These are phyloP conservation scores for Marasmius sp. DNA, from an alignment of 1,284 basidiomycete species.

Conservation along the genomic window DNA sequence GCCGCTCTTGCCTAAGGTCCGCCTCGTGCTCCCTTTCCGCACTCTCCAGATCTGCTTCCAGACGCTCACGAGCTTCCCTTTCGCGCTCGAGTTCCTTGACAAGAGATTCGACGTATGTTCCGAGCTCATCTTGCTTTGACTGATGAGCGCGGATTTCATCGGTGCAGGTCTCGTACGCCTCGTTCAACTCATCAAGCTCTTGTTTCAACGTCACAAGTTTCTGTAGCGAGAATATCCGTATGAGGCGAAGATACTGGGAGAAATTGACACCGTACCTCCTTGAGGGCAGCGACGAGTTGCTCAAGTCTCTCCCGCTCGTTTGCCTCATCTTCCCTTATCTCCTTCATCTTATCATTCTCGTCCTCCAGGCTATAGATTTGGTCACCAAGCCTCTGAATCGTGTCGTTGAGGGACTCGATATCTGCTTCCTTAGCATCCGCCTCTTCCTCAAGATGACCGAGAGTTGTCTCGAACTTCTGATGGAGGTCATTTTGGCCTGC, in stretches of 20 bases:
- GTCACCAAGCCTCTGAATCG: conserved; percentile 73
- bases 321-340: conserved; percentile 58
- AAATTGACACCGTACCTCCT: conserved; percentile 54
- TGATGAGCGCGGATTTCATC: conserved; percentile 62
- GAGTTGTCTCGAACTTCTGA: conserved; percentile 67
- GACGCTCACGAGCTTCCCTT: conserved; percentile 54
- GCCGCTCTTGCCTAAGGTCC: conserved; percentile 55
- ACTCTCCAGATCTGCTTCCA: conserved; percentile 54
- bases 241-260: background rate
- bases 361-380: conserved; percentile 56
- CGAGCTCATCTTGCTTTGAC: conserved; percentile 73
- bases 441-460: conserved; percentile 73
- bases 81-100: conserved; percentile 63
- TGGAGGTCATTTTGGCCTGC: conserved; percentile 68
- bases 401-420: conserved; percentile 68
- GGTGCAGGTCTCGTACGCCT: conserved; percentile 58
- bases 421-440: conserved; percentile 72
- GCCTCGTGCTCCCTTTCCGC: conserved; percentile 60
- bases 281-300: conserved; percentile 69
- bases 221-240: conserved; percentile 35
- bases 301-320: conserved; percentile 74
- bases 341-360: conserved; percentile 48
- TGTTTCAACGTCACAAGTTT: conserved; percentile 64
- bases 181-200: conserved; percentile 61
- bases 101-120: conserved; percentile 73